These are phyloP conservation scores for Diutina rugosa DNA, from an alignment of 1,139 yeast genomes.

Conservation along the genomic window DNA sequence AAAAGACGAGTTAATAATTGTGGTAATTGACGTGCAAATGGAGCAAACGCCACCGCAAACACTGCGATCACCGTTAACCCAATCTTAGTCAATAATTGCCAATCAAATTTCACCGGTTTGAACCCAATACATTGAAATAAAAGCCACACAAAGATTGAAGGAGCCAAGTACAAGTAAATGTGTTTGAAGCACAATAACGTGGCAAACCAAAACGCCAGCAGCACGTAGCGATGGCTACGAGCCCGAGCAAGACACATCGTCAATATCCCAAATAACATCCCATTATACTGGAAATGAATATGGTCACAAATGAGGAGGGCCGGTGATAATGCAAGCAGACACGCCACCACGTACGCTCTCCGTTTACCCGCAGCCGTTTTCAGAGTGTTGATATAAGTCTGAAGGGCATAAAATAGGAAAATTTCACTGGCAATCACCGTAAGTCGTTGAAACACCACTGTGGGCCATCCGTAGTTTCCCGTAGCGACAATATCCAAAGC, in stretches of 20 bases:
- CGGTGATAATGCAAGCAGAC: constrained; percentile 78
- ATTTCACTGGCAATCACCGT: constrained; percentile 75
- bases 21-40: constrained; percentile 57
- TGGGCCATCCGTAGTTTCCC: constrained; percentile 65
- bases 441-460: constrained; percentile 66
- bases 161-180: constrained; percentile 85
- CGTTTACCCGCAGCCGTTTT: constrained; percentile 9
- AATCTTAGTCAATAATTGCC: constrained; percentile 34
- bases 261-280: constrained; percentile 79
- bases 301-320: constrained; percentile 83
- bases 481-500: constrained; percentile 56
- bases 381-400: constrained; percentile 51
- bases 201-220: constrained; percentile 66
- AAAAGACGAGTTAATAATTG: constrained; percentile 60
- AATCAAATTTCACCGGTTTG: background rate
- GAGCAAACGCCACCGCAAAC: constrained; percentile 64
- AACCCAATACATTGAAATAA: constrained; percentile 49
- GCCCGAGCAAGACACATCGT: constrained; percentile 66
- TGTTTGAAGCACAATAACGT: constrained; percentile 84
- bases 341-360: constrained; percentile 66
- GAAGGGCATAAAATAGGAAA: constrained; percentile 56
- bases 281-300: constrained; percentile 91
- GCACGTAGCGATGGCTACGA: constrained; percentile 38
- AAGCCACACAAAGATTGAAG: constrained; percentile 77
- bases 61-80: constrained; percentile 54